phyloP scores from a whole-genome alignment of 1,284 basidiomycete genomes.

The Naganishia sp. region DNA sequence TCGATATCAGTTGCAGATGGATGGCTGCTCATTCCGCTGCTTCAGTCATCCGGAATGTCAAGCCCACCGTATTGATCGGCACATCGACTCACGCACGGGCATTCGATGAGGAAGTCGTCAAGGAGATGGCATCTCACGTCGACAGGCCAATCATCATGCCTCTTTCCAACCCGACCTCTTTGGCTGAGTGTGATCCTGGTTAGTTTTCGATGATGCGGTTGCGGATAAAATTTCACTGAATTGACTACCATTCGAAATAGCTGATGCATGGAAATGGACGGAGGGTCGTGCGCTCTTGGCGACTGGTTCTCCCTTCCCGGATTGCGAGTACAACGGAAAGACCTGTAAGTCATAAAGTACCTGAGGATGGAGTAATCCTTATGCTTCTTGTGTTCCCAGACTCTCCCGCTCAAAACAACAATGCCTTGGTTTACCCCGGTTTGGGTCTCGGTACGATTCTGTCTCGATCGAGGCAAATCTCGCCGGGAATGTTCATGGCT shows the following conservation, averaged over 20 bases:
- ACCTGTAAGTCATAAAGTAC: slow-evolving; percentile 20
- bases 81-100: slow-evolving; percentile 77
- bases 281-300: slow-evolving; percentile 71
- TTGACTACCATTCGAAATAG: not conserved
- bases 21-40: not conserved
- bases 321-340: slow-evolving; percentile 56
- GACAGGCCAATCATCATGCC: slow-evolving; percentile 81
- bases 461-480: slow-evolving; percentile 63
- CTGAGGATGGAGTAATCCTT: not conserved
- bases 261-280: slow-evolving; percentile 70
- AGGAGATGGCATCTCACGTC: slow-evolving; percentile 68
- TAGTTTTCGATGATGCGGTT: slow-evolving; percentile 23
- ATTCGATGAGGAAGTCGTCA: slow-evolving; percentile 71
- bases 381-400: slow-evolving; percentile 35
- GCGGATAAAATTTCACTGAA: slow-evolving; percentile 48
- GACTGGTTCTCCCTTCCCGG: slow-evolving; percentile 78
- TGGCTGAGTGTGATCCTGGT: slow-evolving; percentile 71
- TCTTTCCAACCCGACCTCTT: slow-evolving; percentile 74
- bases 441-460: slow-evolving; percentile 72
- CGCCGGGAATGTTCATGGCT: slow-evolving; percentile 70
- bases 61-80: slow-evolving; percentile 77
- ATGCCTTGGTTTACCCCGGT: slow-evolving; percentile 77
- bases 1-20: slow-evolving; percentile 36
- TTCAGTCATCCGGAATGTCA: slow-evolving; percentile 66
- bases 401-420: slow-evolving; percentile 52